phyloP scores from a whole-genome alignment of 805 yeast genomes.

The Monosporozyma siamensis region DNA sequence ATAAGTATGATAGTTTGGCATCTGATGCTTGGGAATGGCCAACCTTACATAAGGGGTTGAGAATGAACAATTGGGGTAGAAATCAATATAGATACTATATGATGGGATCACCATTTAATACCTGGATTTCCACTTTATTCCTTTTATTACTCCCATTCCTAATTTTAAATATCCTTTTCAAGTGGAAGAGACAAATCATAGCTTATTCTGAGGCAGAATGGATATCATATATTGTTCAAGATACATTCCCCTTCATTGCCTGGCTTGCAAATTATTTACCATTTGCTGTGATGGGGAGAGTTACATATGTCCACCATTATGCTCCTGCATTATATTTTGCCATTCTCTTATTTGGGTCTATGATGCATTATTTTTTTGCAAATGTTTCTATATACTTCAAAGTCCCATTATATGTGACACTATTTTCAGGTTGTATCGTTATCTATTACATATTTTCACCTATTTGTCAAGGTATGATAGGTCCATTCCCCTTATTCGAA shows the following conservation, averaged over 20 bases:
- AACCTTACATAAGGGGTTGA: slow-evolving; percentile 60
- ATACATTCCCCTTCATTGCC: slow-evolving; percentile 77
- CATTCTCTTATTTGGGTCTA: slow-evolving; percentile 48
- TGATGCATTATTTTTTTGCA: slow-evolving; percentile 23
- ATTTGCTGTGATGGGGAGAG: slow-evolving; percentile 89
- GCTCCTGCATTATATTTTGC: slow-evolving; percentile 94
- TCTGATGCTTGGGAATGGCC: slow-evolving; percentile 89
- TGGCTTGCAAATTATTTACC: slow-evolving; percentile 88
- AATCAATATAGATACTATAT: slow-evolving; percentile 51
- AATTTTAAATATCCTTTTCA: slow-evolving; percentile 31
- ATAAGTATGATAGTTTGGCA: slow-evolving; percentile 61
- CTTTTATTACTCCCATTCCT: slow-evolving; percentile 43
- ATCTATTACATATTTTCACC: slow-evolving; percentile 55
- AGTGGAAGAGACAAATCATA: slow-evolving; percentile 64
- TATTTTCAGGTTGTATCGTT: slow-evolving; percentile 43
- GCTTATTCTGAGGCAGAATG: slow-evolving; percentile 35
- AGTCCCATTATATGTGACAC: too few species aligned
- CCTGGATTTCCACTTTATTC: slow-evolving; percentile 62
- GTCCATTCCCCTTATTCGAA: slow-evolving; percentile 38
- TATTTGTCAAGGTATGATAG: slow-evolving; percentile 74
- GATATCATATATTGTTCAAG: slow-evolving; percentile 47
- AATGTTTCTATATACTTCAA: slow-evolving; percentile 33
- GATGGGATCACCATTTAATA: slow-evolving; percentile 69
- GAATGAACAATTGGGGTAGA: slow-evolving; percentile 66
- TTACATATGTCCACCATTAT: slow-evolving; percentile 93